phyloP scores from a whole-genome alignment of 1,139 yeast species.

The Suhomyces atakaporum region DNA sequence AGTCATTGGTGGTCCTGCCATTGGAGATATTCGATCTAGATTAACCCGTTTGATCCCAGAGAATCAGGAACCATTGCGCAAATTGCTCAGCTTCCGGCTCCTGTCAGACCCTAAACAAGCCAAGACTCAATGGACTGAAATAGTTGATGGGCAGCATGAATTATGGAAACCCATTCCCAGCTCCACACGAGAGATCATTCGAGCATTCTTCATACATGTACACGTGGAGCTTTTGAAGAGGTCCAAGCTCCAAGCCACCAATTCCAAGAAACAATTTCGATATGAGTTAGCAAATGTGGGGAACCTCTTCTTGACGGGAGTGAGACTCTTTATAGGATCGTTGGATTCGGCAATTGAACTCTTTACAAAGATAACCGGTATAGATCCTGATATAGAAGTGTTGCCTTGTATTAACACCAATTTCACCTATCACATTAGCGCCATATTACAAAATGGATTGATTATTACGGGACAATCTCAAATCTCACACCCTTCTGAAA shows the following conservation, averaged over 20 bases:
- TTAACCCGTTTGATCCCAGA: conserved; percentile 69
- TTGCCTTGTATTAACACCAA: conserved; percentile 84
- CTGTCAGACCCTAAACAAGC: conserved; percentile 57
- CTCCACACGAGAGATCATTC: conserved; percentile 69
- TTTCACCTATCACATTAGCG: conserved; percentile 85
- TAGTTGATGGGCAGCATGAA: conserved; percentile 77
- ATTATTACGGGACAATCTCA: conserved; percentile 93
- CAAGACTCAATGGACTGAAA: conserved; percentile 68
- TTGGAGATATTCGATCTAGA: conserved; percentile 87
- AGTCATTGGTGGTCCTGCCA: conserved; percentile 92
- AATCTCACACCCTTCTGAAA: conserved; percentile 76
- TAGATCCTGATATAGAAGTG: conserved; percentile 57
- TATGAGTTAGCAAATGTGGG: conserved; percentile 85
- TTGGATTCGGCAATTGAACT: conserved; percentile 83
- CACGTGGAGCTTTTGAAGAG: conserved; percentile 77
- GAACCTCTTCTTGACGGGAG: conserved; percentile 80
- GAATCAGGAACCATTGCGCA: conserved; percentile 43
- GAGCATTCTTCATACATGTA: conserved; percentile 77
- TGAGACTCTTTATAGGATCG: conserved; percentile 78
- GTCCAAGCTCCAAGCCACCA: conserved; percentile 47
- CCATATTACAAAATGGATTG: conserved; percentile 66
- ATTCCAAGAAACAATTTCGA: conserved; percentile 54
- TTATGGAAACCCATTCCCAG: conserved; percentile 66
- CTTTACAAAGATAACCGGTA: conserved; percentile 64
- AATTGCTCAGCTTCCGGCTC: conserved; percentile 62